A percentile compares a stretch with the other conserved stretches of the same genome.
These are phyloP conservation scores for Delonix regia DNA, from an alignment of 306 rosid genomes.

Conservation along the genomic window DNA sequence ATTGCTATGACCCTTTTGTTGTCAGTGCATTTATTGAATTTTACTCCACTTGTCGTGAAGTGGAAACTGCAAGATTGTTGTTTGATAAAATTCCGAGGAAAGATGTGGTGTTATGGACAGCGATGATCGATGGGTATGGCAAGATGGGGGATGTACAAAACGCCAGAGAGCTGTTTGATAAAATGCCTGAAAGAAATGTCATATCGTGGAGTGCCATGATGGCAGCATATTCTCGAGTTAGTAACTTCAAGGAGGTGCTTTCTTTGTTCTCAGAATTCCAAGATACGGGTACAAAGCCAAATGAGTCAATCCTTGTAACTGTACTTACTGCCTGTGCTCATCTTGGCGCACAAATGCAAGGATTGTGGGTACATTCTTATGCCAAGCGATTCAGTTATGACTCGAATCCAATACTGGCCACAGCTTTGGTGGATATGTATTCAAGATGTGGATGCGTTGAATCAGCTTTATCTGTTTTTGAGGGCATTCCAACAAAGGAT, in stretches of 20 bases:
- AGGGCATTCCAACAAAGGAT: constrained; percentile 37
- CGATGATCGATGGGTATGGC: constrained; percentile 81
- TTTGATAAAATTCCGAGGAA: constrained; percentile 51
- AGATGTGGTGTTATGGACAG: constrained; percentile 88
- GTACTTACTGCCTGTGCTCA: constrained; percentile 45
- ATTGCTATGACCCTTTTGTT: constrained; percentile 59
- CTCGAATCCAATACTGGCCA: constrained; percentile 30
- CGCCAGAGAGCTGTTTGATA: constrained; percentile 72
- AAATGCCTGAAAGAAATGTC: constrained; percentile 71
- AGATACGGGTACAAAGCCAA: constrained; percentile 33
- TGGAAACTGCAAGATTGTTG: constrained; percentile 50
- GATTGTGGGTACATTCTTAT: constrained; percentile 56
- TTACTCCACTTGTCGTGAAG: constrained; percentile 44
- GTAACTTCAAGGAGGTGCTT: constrained; percentile 45
- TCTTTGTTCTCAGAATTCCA: constrained; percentile 49
- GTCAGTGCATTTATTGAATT: constrained; percentile 59
- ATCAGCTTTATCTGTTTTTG: constrained; percentile 38
- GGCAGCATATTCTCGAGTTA: constrained; percentile 35
- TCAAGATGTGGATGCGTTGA: constrained; percentile 52
- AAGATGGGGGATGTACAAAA: constrained; percentile 59
- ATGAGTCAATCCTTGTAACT: constrained; percentile 45
- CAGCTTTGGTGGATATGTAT: constrained; percentile 46
- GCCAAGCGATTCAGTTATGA: constrained; percentile 29
- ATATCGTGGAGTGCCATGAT: constrained; percentile 61
- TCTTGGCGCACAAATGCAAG: constrained; percentile 49